A percentile compares a stretch with the other conserved stretches of the same genome.
phyloP scores from a whole-genome alignment of 2,329 filamentous ascomycete species.

The Metarhizium robertsii region DNA sequence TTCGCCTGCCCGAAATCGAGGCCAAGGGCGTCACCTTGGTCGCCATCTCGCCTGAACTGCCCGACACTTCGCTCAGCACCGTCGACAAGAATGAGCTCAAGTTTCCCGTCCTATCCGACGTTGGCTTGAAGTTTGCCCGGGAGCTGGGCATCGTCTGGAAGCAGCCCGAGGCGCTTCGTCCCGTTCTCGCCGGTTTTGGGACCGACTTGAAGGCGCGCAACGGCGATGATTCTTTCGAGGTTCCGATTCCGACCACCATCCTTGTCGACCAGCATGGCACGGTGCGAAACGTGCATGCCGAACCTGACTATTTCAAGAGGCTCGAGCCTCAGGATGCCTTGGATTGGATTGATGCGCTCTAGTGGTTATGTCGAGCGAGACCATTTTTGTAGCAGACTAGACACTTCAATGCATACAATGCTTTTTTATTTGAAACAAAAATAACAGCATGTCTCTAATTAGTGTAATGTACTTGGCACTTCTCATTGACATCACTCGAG shows the following conservation, averaged over 20 bases:
- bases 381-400: not conserved
- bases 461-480: too few relatives aligned
- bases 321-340: constrained; percentile 25
- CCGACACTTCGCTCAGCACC: constrained; percentile 19
- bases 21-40: constrained; percentile 30
- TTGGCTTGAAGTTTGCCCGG: constrained; percentile 23
- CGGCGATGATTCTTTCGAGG: constrained; percentile 26
- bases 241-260: constrained; percentile 29
- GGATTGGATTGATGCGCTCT: constrained; percentile 22
- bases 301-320: constrained; percentile 27
- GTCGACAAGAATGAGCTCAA: constrained; percentile 28
- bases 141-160: constrained; percentile 23
- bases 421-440: too few relatives aligned
- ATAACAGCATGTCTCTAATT: too few relatives aligned
- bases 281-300: constrained; percentile 25
- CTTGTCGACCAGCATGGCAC: constrained; percentile 25
- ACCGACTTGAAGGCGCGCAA: constrained; percentile 14
- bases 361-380: not conserved
- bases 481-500: too few relatives aligned
- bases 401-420: not conserved
- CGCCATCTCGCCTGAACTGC: constrained; percentile 26
- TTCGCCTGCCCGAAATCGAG: constrained; percentile 23
- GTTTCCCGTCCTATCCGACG: constrained; percentile 25
- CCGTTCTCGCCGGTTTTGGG: constrained; percentile 11
- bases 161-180: constrained; percentile 17